A percentile compares a stretch with the other conserved stretches of the same genome.
Evolutionary conservation across 805 yeast species (phyloP).

Genomic region (Alloascoidea africana): DNA sequence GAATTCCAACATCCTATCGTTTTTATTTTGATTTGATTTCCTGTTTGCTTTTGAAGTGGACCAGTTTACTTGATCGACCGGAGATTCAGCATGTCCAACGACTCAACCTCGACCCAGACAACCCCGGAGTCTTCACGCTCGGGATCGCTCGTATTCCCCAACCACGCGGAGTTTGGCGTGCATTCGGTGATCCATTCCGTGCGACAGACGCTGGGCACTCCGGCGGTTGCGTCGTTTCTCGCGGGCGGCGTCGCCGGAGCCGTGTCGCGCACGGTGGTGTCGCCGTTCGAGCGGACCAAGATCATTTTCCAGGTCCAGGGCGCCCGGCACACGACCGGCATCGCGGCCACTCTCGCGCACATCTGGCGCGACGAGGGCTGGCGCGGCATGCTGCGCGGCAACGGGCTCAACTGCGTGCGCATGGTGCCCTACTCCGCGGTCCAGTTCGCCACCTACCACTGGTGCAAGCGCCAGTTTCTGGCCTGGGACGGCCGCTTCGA

Average conservation of each 20-base stretch:
- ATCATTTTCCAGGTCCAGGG: conserved; percentile 86
- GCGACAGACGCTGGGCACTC: too few relatives aligned
- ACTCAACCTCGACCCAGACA: too few relatives aligned
- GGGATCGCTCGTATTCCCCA: too few relatives aligned
- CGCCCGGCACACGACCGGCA: conserved; percentile 22
- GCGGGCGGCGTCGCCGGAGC: conserved; percentile 98
- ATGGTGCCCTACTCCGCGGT: conserved; percentile 96
- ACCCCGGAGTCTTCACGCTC: too few relatives aligned
- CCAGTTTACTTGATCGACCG: too few relatives aligned
- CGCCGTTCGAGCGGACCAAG: conserved; percentile 91
- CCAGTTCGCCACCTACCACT: conserved; percentile 88
- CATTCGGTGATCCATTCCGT: too few relatives aligned
- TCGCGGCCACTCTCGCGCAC: conserved; percentile 40
- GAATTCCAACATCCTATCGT: too few relatives aligned
- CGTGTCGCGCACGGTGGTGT: conserved; percentile 79
- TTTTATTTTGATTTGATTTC: too few relatives aligned
- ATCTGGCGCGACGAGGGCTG: conserved; percentile 90
- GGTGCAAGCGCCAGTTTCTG: conserved; percentile 29
- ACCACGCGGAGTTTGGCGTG: too few relatives aligned
- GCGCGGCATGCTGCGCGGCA: conserved; percentile 81
- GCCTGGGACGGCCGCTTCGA: conserved; percentile 17
- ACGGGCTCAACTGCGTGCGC: conserved; percentile 80
- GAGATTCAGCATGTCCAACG: too few relatives aligned
- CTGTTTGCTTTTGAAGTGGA: too few relatives aligned
- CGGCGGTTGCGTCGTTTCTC: too few relatives aligned